These are phyloP conservation scores for Dactylonectria macrodidyma DNA, from an alignment of 2,329 filamentous ascomycete species.

Conservation along the genomic window DNA sequence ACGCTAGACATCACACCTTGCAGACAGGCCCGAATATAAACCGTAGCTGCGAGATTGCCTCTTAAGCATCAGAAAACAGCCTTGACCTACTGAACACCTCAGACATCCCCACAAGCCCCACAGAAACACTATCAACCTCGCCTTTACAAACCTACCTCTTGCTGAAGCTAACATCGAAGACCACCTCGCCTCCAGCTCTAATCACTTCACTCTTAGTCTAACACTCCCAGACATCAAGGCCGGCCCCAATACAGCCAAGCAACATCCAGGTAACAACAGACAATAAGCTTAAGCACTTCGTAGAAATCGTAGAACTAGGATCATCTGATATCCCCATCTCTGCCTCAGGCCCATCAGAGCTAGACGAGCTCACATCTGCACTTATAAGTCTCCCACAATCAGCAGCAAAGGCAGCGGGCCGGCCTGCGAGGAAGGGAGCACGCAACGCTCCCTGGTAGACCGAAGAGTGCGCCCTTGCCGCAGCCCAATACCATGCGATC, in stretches of 20 bases:
- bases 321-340: too few relatives aligned
- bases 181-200: conserved; percentile 36
- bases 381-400: conserved; percentile 25
- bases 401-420: conserved; percentile 23
- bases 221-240: conserved; percentile 16
- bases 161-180: too few relatives aligned
- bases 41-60: conserved; percentile 36
- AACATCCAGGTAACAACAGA: conserved; percentile 27
- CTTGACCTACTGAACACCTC: conserved; percentile 32
- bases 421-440: conserved; percentile 21
- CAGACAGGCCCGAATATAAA: too few relatives aligned
- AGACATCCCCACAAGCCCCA: conserved; percentile 38
- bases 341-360: not conserved
- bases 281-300: conserved; percentile 25
- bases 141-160: too few relatives aligned
- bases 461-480: conserved; percentile 31
- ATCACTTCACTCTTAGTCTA: conserved; percentile 37
- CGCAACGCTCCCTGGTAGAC: conserved; percentile 34
- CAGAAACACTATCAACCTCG: too few relatives aligned
- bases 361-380: conserved; percentile 23
- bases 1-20: too few relatives aligned
- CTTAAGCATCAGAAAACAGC: conserved; percentile 28
- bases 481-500: conserved; percentile 29
- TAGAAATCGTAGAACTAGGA: conserved; percentile 25
- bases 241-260: conserved; percentile 10